Conservation (phyloP, 2,329 filamentous ascomycete genomes). For the Ceratocystis cacaofunesta region DNA sequence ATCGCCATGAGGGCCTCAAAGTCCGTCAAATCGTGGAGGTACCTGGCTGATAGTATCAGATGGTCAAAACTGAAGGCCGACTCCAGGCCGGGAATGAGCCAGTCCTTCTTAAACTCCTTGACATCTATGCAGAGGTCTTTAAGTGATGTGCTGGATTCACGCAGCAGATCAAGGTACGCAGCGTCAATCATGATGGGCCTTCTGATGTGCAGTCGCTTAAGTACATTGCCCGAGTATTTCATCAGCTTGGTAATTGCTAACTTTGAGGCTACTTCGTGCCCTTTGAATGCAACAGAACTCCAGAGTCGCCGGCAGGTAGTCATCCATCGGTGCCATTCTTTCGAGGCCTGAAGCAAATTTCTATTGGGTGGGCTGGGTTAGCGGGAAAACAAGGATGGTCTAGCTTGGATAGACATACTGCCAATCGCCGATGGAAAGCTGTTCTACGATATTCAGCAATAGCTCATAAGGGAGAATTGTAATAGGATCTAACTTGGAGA, state of each 20-base stretch:
- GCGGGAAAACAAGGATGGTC: background rate
- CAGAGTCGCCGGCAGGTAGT: background rate
- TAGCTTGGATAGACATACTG: background rate
- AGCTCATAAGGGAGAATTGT: slow-evolving; percentile 12
- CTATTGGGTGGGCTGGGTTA: background rate
- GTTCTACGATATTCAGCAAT: slow-evolving; percentile 4
- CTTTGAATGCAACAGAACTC: background rate
- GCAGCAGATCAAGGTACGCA: background rate
- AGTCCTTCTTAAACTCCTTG: background rate
- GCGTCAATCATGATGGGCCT: background rate
- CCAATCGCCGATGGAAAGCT: slow-evolving; percentile 5
- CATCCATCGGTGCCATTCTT: slow-evolving; percentile 3
- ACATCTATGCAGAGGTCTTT: background rate
- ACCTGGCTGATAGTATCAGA: background rate
- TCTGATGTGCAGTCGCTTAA: background rate
- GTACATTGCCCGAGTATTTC: background rate
- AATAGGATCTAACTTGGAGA: slow-evolving; percentile 8
- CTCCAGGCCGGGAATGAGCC: background rate
- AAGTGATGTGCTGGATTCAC: background rate
- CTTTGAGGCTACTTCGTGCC: background rate
- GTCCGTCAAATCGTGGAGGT: too few relatives aligned
- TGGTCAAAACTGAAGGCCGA: background rate
- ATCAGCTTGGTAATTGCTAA: background rate
- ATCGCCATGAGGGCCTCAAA: background rate
- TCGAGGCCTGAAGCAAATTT: background rate